phyloP scores from a whole-genome alignment of 345 rosid genomes.

The Citrus mangshanensis region DNA sequence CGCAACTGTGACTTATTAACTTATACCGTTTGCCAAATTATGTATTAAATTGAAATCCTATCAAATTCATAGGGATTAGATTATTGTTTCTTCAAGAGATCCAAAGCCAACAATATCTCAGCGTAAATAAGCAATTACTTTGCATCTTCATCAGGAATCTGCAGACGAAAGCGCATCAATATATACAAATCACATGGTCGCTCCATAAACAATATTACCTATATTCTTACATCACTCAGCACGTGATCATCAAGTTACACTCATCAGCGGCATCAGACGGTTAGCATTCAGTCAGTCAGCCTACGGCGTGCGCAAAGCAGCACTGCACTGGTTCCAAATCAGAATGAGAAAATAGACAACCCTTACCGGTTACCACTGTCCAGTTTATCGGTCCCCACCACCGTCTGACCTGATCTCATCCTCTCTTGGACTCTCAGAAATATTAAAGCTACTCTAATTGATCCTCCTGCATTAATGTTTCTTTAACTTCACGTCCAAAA shows the following conservation, averaged over 20 bases:
- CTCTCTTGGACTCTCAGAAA: background rate
- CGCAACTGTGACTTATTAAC: too few species aligned
- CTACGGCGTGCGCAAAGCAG: background rate
- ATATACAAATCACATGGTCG: conserved; percentile 6
- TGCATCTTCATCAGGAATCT: conserved; percentile 6
- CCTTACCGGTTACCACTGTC: background rate
- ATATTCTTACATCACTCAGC: background rate
- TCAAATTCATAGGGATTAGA: background rate
- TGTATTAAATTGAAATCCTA: too few species aligned
- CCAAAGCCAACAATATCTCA: background rate
- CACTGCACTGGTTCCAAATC: background rate
- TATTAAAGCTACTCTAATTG: background rate
- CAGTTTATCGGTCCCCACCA: conserved; percentile 3
- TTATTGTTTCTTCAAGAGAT: background rate
- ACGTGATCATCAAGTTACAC: background rate
- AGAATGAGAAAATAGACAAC: background rate
- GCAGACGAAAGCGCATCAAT: conserved; percentile 1
- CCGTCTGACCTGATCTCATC: background rate
- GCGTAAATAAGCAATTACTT: background rate
- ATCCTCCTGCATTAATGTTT: background rate
- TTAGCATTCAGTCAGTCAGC: background rate
- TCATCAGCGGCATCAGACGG: background rate
- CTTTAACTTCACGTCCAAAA: background rate
- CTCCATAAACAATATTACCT: background rate
- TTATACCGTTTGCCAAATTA: too few species aligned